Percentiles rank a stretch among this genome's conserved stretches.
Conservation (phyloP, 305 asterid genomes). For the Andrographis paniculata region DNA sequence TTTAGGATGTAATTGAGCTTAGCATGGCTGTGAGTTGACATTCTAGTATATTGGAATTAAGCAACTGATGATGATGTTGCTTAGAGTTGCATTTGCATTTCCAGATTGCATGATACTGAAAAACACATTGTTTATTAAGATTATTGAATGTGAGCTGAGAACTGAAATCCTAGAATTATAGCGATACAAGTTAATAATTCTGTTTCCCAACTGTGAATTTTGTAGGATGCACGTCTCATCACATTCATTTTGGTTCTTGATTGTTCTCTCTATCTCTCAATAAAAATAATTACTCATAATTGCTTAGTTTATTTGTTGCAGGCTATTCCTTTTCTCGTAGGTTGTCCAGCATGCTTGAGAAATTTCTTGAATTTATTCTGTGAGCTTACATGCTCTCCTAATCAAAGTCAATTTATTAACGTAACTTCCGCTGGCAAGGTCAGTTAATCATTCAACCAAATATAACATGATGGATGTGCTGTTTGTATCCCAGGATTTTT, state of each 20-base stretch:
- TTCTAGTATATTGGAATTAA: background rate
- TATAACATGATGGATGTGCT: background rate
- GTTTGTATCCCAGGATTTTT: background rate
- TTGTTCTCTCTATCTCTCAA: background rate
- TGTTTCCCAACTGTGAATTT: background rate
- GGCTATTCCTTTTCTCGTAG: constrained; percentile 99
- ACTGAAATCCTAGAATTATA: background rate
- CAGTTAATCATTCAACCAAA: constrained; percentile 19
- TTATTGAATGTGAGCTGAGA: no score
- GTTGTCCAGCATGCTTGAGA: constrained; percentile 99
- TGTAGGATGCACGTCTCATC: background rate
- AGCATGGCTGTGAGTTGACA: background rate
- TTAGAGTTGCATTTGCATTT: constrained; percentile 4
- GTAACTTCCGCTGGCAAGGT: constrained; percentile 83
- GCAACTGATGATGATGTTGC: background rate
- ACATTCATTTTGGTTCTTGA: background rate
- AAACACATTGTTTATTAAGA: no score
- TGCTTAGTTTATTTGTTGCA: constrained; percentile 42
- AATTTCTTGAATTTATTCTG: constrained; percentile 97
- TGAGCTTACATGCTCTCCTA: constrained; percentile 97
- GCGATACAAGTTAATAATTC: no score
- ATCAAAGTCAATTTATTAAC: constrained; percentile 93
- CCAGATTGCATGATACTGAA: no score
- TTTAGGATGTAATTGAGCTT: background rate
- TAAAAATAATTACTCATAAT: constrained; percentile 16